Evolutionary conservation across 805 yeast species (phyloP), one percentile per base, ranked within the genome.

Genomic region (Pichia occidentalis): DNA sequence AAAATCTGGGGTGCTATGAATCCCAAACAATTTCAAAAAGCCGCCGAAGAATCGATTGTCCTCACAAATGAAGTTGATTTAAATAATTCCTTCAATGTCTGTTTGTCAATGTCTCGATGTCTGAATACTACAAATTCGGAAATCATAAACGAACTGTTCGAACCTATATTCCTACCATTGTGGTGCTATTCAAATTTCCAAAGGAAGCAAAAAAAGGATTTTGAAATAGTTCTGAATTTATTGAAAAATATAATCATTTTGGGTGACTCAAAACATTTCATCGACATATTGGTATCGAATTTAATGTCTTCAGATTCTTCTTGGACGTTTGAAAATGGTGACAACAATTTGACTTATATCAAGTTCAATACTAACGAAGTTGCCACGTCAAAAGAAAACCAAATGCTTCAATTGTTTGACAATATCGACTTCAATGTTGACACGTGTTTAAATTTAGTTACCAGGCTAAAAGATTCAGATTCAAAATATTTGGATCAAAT

Each of bases 31-130:
- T 24, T 27, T 20, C 12, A 26, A 3, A 24, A 16, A 11, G 7
- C 3, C 11, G 32, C 45, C 22, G 13, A 18, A 6, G 40, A 37
- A 14, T 48, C 59, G 1, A 44, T 71, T 0, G 51, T 65, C 1
- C 47, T 71, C 1, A 67, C 70, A 0, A 37, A 62, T 6, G 81
- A 74, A 34, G 63, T 65, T 14, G 66, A 68, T 4, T 54, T 83
- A 14, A 80, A 82, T 48, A 78, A 81, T 53, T 63, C 67, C 4
- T 63, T 83, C 17, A 81, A 81, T 54, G 85, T 80, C 0, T 47
- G 80, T n/a, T 56, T 81, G 1, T 77, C 90, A 0, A 48, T 85
- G 8, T 60, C 80, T 0, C 75, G 75, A 48, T 29, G 31, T 19
- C 18, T 42, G 7, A 68, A 67, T 31, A 46, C 66, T 1, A 40